Percentiles rank a stretch among this genome's conserved stretches.
phyloP scores from a whole-genome alignment of 768 basidiomycete species.

The Rhodotorula paludigena region DNA sequence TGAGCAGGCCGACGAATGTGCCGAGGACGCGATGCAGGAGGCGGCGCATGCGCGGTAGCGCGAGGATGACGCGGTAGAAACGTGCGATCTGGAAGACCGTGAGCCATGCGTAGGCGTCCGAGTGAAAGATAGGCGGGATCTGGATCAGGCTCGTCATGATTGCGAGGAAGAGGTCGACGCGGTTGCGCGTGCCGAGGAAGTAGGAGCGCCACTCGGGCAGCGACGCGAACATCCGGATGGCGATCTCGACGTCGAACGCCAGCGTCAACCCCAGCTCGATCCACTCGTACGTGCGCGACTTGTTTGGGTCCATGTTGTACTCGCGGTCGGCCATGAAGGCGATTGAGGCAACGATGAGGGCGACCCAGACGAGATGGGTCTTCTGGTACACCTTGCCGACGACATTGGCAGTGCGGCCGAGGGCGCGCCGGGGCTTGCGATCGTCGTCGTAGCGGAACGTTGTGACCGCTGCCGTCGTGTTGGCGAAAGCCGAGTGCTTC shows the following conservation, averaged over 20 bases:
- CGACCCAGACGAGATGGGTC: conserved; percentile 66
- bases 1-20: conserved; percentile 79
- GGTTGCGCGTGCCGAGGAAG: conserved; percentile 58
- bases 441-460: conserved; percentile 9
- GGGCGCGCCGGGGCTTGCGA: background rate
- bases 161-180: conserved; percentile 70
- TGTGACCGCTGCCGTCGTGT: conserved; percentile 49
- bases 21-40: conserved; percentile 65
- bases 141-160: conserved; percentile 72
- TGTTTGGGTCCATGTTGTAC: conserved; percentile 51
- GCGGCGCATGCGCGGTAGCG: conserved; percentile 82
- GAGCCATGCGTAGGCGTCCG: conserved; percentile 74
- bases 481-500: conserved; percentile 85
- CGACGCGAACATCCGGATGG: conserved; percentile 63
- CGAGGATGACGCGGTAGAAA: conserved; percentile 87
- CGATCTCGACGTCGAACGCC: conserved; percentile 82
- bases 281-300: background rate
- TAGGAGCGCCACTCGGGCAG: conserved; percentile 75
- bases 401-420: conserved; percentile 10
- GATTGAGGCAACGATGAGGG: conserved; percentile 66
- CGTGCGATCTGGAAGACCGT: conserved; percentile 69
- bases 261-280: conserved; percentile 68
- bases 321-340: conserved; percentile 64
- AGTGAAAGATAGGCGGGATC: conserved; percentile 67
- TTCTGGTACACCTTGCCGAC: conserved; percentile 15